Base-by-base conservation (phyloP, 805 yeast species). In the Cyberlindnera xylosilytica region DNA sequence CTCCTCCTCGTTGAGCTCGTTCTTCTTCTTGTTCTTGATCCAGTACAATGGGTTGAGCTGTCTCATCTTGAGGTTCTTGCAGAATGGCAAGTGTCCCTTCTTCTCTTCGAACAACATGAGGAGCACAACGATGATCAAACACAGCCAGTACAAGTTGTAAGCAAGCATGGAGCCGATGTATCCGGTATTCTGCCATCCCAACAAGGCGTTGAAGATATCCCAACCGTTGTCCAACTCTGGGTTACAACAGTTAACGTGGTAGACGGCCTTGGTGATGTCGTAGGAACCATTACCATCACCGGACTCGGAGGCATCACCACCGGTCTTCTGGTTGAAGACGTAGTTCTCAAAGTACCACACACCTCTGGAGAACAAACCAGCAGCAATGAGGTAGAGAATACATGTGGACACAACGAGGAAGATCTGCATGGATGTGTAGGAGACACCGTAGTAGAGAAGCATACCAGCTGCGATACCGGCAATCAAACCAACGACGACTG, bases 161-260 rank as follows among this genome's bases (percentile, higher is more conserved):
- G 90, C 78, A 41, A 91, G 69, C 46, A 91, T 90, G 5, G 97
- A 87, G 44, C 97, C 96, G 62, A 87, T 77, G 52, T 96, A 88
- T 46, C 97, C 98, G 41, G 96, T 78, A 68, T 91, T 91, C 70
- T 89, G 96, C 99, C 99, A 91, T 49, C 98, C 99, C 50, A 91
- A 72, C 44, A 91, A 65, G 20, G 97, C 87, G 61, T 91, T 91
- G 76, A 91, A 91, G 48, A 91, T 81, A 76, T 89, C 96, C 98
- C 98, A 91, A 70, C 97, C 98, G 55, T 83, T 81, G 66, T 84
- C 91, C 45, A 74, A 72, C 65, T 84, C 90, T 35, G 97, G 97
- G 67, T 89, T 89, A 72, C 98, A 91, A 70, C 97, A 91, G 75
- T 91, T 89, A 48, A 91, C 95, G 69, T 91, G 99, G 90, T 96